Conservation (phyloP, 2,329 filamentous ascomycete genomes). For the Colletotrichum nymphaeae region DNA sequence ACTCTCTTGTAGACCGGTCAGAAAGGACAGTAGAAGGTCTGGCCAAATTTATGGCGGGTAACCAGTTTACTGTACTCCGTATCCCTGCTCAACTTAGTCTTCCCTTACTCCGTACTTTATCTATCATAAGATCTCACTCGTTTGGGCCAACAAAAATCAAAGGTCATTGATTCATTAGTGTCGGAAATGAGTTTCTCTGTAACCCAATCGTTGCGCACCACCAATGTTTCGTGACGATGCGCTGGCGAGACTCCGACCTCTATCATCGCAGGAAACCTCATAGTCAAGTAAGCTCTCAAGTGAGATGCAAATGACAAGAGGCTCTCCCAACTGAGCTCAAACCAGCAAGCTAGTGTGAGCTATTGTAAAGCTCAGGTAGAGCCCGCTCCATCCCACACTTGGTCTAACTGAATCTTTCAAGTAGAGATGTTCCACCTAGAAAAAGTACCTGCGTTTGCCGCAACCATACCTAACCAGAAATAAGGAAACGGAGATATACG, state of each 20-base stretch:
- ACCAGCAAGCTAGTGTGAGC: background rate
- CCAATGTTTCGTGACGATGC: background rate
- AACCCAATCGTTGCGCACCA: background rate
- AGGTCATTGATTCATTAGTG: background rate
- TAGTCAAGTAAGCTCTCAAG: background rate
- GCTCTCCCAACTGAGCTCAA: background rate
- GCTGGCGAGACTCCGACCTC: background rate
- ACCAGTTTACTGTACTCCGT: background rate
- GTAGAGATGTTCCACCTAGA: background rate
- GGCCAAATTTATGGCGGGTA: background rate
- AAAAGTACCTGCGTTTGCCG: background rate
- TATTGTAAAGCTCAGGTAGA: background rate
- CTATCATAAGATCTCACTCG: background rate
- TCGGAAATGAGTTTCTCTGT: background rate
- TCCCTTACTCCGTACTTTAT: background rate
- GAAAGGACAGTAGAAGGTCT: background rate
- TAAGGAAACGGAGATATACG: conserved; percentile 14
- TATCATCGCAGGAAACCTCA: background rate
- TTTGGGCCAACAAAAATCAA: background rate
- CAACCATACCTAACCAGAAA: background rate
- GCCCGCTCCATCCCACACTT: background rate
- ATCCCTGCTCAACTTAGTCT: background rate
- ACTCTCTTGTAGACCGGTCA: background rate
- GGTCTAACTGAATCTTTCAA: background rate
- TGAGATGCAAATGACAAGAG: background rate